Percentiles rank a stretch among this genome's conserved stretches.
phyloP scores from a whole-genome alignment of 306 rosid genomes.

The Lagenaria siceraria region DNA sequence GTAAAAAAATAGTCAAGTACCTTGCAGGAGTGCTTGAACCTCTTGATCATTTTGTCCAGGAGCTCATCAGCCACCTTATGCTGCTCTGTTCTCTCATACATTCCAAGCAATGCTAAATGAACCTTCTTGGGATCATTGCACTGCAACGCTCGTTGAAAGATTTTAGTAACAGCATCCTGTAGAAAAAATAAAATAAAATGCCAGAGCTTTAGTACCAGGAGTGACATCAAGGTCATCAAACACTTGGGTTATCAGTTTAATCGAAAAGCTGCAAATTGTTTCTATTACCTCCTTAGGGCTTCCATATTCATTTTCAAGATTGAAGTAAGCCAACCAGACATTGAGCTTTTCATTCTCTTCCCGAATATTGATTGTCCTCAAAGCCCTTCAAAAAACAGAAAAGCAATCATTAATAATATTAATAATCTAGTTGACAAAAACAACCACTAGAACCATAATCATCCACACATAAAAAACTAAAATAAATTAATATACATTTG shows the following conservation, averaged over 20 bases:
- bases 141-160: constrained; percentile 72
- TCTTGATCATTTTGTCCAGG: constrained; percentile 63
- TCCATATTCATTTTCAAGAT: constrained; percentile 78
- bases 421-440: background rate
- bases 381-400: constrained; percentile 43
- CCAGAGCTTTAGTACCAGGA: constrained; percentile 6
- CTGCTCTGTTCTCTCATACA: constrained; percentile 80
- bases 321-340: constrained; percentile 83
- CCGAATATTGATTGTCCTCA: constrained; percentile 70
- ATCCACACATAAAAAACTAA: background rate
- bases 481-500: background rate
- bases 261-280: background rate
- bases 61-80: constrained; percentile 63
- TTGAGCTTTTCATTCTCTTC: constrained; percentile 90
- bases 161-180: constrained; percentile 68
- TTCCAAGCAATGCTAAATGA: constrained; percentile 65
- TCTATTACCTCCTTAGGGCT: constrained; percentile 71
- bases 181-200: constrained; percentile 6
- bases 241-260: background rate
- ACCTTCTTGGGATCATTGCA: constrained; percentile 67
- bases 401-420: background rate
- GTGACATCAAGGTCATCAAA: background rate
- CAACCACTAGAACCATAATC: background rate
- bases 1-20: constrained; percentile 19
- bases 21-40: constrained; percentile 88